Base-by-base conservation (phyloP, 768 basidiomycete genomes). In the Naematelia encephala region DNA sequence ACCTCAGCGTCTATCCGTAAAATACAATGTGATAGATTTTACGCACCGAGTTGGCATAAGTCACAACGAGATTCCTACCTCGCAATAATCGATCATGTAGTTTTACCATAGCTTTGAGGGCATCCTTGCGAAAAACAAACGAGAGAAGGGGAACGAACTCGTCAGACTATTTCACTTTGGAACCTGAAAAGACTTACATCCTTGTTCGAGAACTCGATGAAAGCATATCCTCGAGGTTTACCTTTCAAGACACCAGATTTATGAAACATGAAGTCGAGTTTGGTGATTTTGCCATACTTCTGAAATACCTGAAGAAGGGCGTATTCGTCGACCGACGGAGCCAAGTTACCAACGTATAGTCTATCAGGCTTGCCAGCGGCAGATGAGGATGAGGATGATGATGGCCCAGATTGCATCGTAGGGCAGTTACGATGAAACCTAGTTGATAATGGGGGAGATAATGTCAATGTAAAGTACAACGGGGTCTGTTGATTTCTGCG, bases 191-290 rank as follows among this genome's bases (percentile, higher is more conserved):
- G 13, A 42, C 89, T 81, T 79, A 98, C 94, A 79, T 86, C 84
- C 79, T 86, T 82, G 45, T 83, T 83, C 27, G 81, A 81, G 69
- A 86, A 97, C 79, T 97, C 90, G 29, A 99, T 79, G 67, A 98
- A 99, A 0, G 92, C 93, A 77, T 94, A 98, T 4, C 96, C 94
- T 12, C 93, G 82, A 0, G 96, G 93, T 75, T 90, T 96, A 16
- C 96, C 96, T 73, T 87, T 92, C 70, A 86, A 78, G 12, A 85
- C 82, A 0, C 94, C 96, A 0, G 87, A 81, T 78, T 94, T 97
- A 82, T 99, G 93, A 72, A 97, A 97, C 62, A 97, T 82, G 76
- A 86, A 97, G 77, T 99, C 96, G 52, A 97, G 83, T 66, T 91
- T 90, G 21, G 90, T 84, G 60, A 98, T 83, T 78, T 90, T 91